phyloP scores from a whole-genome alignment of 1,284 basidiomycete genomes.

The Sporisorium exsertum region DNA sequence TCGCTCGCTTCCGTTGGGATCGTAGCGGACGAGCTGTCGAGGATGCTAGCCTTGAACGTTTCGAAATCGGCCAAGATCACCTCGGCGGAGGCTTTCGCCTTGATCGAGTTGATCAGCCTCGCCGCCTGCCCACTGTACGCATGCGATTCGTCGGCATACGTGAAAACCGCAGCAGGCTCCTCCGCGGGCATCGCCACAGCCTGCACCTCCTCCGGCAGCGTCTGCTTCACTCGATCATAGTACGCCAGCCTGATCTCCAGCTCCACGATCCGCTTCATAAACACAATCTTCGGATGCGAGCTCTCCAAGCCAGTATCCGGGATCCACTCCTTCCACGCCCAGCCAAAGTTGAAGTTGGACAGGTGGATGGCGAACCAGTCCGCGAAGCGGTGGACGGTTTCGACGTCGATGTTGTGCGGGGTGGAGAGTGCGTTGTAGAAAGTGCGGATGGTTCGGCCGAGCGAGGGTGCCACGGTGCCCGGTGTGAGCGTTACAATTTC shows the following conservation, averaged over 20 bases:
- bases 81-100: slow-evolving; percentile 77
- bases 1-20: slow-evolving; percentile 71
- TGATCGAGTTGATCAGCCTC: slow-evolving; percentile 83
- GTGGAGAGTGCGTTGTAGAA: slow-evolving; percentile 74
- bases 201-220: slow-evolving; percentile 81
- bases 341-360: slow-evolving; percentile 97
- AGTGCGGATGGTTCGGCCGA: slow-evolving; percentile 92
- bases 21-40: slow-evolving; percentile 14
- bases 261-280: slow-evolving; percentile 88
- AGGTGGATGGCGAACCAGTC: slow-evolving; percentile 97
- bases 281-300: slow-evolving; percentile 84
- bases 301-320: slow-evolving; percentile 79
- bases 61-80: slow-evolving; percentile 84
- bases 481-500: slow-evolving; percentile 94
- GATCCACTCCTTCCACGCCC: slow-evolving; percentile 99
- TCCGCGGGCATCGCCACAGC: slow-evolving; percentile 78
- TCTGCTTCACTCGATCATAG: slow-evolving; percentile 90
- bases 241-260: slow-evolving; percentile 92
- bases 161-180: slow-evolving; percentile 84
- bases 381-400: slow-evolving; percentile 81
- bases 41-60: slow-evolving; percentile 67
- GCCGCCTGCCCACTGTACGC: slow-evolving; percentile 83
- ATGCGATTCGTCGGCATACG: slow-evolving; percentile 80
- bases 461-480: slow-evolving; percentile 89
- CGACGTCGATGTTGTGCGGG: slow-evolving; percentile 77